Conservation (phyloP, 495 filamentous ascomycete species). For the Penicillium longicatenatum region DNA sequence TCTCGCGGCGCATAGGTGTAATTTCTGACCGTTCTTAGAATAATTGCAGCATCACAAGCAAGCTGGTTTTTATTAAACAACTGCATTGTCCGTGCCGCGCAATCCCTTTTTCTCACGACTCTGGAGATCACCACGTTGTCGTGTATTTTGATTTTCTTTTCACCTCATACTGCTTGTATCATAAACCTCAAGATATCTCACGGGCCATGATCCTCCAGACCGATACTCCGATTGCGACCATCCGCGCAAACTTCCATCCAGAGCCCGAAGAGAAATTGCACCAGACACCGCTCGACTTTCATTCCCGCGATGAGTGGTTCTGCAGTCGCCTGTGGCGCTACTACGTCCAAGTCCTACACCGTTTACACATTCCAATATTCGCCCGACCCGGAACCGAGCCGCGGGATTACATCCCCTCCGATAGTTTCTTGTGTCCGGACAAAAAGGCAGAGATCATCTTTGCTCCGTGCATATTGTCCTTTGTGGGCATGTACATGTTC, state of each 20-base stretch:
- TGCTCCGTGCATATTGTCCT: conserved; percentile 16
- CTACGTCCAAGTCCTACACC: conserved; percentile 21
- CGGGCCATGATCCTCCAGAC: conserved; percentile 20
- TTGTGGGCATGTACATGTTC: conserved; percentile 30
- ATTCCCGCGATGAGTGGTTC: conserved; percentile 23
- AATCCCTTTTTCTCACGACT: conserved; percentile 33
- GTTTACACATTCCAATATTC: conserved; percentile 19
- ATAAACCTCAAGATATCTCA: conserved; percentile 41
- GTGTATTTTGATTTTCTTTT: conserved; percentile 41
- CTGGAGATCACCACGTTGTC: conserved; percentile 45
- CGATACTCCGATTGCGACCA: background rate
- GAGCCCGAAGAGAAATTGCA: conserved; percentile 9
- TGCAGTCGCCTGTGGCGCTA: conserved; percentile 21
- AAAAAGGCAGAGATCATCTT: conserved; percentile 13
- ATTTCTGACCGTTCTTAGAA: background rate
- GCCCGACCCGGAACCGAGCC: conserved; percentile 14
- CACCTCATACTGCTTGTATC: conserved; percentile 44
- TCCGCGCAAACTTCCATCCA: conserved; percentile 1
- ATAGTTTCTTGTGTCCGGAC: conserved; percentile 14
- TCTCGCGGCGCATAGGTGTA: too few species aligned
- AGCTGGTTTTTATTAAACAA: conserved; percentile 35
- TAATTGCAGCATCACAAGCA: conserved; percentile 17
- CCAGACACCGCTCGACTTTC: conserved; percentile 27
- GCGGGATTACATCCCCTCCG: conserved; percentile 23
- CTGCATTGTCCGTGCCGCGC: conserved; percentile 26